Conservation (phyloP, 306 rosid species). For the Cyclanthera cordifolia region DNA sequence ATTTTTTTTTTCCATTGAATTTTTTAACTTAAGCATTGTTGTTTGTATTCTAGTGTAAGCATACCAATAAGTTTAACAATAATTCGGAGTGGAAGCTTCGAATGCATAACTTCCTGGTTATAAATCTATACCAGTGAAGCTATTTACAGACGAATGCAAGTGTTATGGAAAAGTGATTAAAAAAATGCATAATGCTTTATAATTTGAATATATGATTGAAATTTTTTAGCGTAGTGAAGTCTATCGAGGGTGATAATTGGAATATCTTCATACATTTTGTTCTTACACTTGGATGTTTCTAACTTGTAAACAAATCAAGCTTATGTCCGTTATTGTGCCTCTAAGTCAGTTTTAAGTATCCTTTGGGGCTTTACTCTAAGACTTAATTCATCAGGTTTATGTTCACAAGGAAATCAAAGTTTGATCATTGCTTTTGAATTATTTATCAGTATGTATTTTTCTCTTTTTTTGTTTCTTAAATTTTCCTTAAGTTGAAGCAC, state of each 20-base stretch:
- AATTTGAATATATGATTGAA: background rate
- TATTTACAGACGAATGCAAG: too few species aligned
- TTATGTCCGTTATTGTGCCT: background rate
- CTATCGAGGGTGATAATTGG: too few species aligned
- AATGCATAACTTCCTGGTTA: too few species aligned
- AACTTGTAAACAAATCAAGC: background rate
- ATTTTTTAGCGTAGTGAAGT: too few species aligned
- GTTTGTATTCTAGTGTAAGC: background rate
- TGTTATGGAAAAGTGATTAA: background rate
- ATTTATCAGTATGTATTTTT: background rate
- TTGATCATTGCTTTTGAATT: background rate
- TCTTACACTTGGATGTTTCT: too few species aligned
- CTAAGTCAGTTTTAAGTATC: background rate
- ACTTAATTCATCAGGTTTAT: background rate
- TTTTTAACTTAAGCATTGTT: background rate
- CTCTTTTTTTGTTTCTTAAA: background rate
- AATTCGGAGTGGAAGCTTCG: too few species aligned
- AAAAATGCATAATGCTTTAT: background rate
- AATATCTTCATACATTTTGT: too few species aligned
- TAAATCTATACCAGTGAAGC: too few species aligned
- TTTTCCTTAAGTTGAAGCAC: background rate
- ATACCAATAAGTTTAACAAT: too few species aligned
- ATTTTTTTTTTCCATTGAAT: background rate
- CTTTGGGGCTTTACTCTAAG: background rate
- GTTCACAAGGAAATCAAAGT: background rate